Evolutionary conservation across 2,329 filamentous ascomycete genomes (phyloP).

Genomic region (Trichophyton schoenleinii): DNA sequence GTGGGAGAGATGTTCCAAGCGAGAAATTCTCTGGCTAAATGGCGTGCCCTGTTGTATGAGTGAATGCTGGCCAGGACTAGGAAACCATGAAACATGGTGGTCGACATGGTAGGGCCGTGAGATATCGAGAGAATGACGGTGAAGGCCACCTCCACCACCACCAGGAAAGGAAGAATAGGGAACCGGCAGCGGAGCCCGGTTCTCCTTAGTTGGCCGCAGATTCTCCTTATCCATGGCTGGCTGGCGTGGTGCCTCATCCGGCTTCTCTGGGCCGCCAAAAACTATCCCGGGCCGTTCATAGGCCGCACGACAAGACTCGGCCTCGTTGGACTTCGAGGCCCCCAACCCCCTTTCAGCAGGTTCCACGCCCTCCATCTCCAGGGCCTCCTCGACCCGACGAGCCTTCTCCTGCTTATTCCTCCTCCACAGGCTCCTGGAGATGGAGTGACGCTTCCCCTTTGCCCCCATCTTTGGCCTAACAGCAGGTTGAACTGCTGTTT

Average conservation of each 20-base stretch:
- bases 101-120: background rate
- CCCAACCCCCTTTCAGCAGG: background rate
- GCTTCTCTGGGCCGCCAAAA: background rate
- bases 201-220: background rate
- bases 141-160: background rate
- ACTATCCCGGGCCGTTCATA: background rate
- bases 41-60: background rate
- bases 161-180: background rate
- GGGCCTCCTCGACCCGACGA: background rate
- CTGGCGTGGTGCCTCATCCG: background rate
- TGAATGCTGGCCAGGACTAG: background rate
- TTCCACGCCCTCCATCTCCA: background rate
- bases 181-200: background rate
- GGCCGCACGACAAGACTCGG: background rate
- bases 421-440: background rate
- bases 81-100: background rate
- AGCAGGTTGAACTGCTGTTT: background rate
- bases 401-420: background rate
- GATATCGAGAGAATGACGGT: background rate
- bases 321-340: background rate
- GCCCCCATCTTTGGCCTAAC: background rate
- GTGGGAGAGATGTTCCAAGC: background rate
- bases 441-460: background rate
- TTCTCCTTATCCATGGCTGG: background rate
- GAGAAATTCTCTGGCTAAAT: background rate